A percentile compares a stretch with the other conserved stretches of the same genome.
Conservation (phyloP, 2,329 filamentous ascomycete genomes). For the Fusarium duplospermum region DNA sequence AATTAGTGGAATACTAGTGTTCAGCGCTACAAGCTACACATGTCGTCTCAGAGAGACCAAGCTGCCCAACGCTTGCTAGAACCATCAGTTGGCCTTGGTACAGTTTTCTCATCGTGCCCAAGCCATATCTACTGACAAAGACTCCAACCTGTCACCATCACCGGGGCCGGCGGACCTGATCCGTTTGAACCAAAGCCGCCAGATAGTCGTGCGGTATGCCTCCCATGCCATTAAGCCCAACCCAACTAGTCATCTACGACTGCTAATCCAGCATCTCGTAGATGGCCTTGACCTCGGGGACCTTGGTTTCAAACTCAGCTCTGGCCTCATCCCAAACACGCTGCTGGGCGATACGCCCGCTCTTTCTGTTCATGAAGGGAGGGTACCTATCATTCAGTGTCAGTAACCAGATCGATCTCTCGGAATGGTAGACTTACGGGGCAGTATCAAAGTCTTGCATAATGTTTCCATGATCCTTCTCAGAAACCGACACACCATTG, state of each 20-base stretch:
- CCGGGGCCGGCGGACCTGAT: background rate
- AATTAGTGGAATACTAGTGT: background rate
- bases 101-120: background rate
- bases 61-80: background rate
- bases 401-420: background rate
- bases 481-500: constrained; percentile 50
- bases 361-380: constrained; percentile 50
- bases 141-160: background rate
- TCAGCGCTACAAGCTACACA: background rate
- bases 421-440: constrained; percentile 41
- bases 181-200: background rate
- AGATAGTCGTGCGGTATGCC: background rate
- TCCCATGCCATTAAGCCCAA: background rate
- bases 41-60: background rate
- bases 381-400: constrained; percentile 44
- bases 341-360: constrained; percentile 35
- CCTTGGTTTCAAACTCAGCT: constrained; percentile 38
- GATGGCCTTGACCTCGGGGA: constrained; percentile 39
- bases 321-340: constrained; percentile 43
- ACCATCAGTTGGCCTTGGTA: background rate
- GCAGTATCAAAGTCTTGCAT: constrained; percentile 52
- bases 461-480: constrained; percentile 50
- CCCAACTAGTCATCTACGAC: background rate
- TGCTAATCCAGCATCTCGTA: constrained; percentile 34
- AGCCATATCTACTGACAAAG: no score